Base-by-base conservation (phyloP, 441 rosid genomes). In the Jatropha podagrica region DNA sequence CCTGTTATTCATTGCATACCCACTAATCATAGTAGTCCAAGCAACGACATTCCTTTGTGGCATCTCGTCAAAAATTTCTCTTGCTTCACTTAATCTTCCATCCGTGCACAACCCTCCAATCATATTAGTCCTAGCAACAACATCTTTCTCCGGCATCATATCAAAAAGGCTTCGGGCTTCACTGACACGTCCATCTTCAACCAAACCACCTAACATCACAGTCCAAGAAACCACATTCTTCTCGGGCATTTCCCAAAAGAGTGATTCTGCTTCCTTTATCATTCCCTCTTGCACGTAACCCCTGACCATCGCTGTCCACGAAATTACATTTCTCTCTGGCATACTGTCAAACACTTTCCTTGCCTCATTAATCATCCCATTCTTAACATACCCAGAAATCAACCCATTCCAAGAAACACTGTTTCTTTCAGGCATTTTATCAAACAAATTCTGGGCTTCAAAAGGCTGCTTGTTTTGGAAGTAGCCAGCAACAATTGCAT, bases 201-300 rank as follows among this genome's bases (percentile, higher is more conserved):
- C 80, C 76, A 92, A 79, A 23, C 95, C 97, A 77, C 95, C 88
- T 65, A 90, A 76, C 93, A 92, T 92, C 65, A 92, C 95, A 44
- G 95, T 90, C 95, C 93, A 92, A 48, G 95, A 90, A 48, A 90
- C 84, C 69, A 87, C 88, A 79, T 90, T 90, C 85, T 70, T 90
- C 80, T 80, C 91, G 0, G 95, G 97, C 88, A 89, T 92, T 83
- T 46, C 74, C 93, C 88, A 87, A 80, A 92, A 92, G 74, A 92
- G 77, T 0, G 60, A 70, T 71, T 89, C 95, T 0, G 91, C 95
- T 68, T 86, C 85, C 44, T 23, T 42, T 26, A 85, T 76, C 88
- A 83, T 81, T 68, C 92, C 93, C 48, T 76, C 85, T 59, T 83
- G 85, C 41, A 89, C 82, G 76, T 88, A 88, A 7, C 97, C 97